Conservation (phyloP, 225 moss, liverwort and hornwort genomes). For the Asterella californica region DNA sequence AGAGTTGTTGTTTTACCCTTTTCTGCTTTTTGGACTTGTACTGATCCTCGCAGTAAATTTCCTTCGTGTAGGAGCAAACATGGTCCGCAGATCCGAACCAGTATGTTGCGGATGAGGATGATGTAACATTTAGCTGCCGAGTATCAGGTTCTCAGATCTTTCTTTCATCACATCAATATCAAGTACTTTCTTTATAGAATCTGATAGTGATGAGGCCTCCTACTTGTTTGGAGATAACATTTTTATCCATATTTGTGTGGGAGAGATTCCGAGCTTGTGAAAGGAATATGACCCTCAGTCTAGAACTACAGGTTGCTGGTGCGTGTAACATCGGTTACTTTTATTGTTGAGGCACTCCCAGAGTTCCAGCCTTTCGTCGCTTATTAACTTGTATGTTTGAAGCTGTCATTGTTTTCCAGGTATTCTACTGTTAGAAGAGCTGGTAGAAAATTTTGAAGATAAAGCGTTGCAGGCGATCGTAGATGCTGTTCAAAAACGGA, state of each 20-base stretch:
- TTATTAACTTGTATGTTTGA: neutral
- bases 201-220: neutral
- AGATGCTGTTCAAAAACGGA: conserved; percentile 70
- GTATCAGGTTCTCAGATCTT: conserved; percentile 59
- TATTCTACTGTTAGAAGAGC: conserved; percentile 76
- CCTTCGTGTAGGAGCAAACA: conserved; percentile 59
- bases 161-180: neutral
- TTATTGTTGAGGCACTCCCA: conserved; percentile 1
- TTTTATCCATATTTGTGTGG: too few species aligned
- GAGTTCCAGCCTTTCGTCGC: neutral
- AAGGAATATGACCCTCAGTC: too few species aligned
- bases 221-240: neutral
- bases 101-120: conserved; percentile 95
- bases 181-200: neutral
- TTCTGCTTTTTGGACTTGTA: neutral
- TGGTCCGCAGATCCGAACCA: conserved; percentile 96
- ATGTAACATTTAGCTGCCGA: conserved; percentile 89
- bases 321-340: neutral
- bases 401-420: conserved; percentile 37
- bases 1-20: neutral
- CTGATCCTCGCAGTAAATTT: neutral
- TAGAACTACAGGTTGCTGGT: neutral
- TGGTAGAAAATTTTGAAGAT: conserved; percentile 61
- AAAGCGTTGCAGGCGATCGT: conserved; percentile 63
- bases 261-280: too few species aligned